A percentile compares a stretch with the other conserved stretches of the same genome.
Evolutionary conservation across 345 rosid genomes (phyloP).

Genomic region (Lepidium didymum): DNA sequence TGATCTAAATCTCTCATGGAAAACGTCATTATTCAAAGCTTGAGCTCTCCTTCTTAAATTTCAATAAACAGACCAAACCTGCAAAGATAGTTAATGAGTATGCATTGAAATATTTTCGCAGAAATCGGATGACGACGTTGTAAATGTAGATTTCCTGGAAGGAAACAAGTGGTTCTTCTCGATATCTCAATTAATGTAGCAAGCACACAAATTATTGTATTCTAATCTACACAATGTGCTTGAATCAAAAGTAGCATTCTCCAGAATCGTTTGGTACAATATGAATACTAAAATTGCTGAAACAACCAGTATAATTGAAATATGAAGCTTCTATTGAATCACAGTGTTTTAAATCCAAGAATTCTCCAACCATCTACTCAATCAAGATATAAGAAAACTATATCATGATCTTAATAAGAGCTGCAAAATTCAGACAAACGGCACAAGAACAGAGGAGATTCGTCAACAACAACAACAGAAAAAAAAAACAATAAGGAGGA

Average conservation of each 20-base stretch:
- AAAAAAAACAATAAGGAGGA: background rate
- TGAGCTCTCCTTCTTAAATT: conserved; percentile 10
- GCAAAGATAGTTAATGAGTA: background rate
- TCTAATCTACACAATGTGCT: background rate
- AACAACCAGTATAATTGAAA: background rate
- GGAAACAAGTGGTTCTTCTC: background rate
- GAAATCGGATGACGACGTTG: background rate
- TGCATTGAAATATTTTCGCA: background rate
- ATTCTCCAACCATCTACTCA: background rate
- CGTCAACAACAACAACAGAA: background rate
- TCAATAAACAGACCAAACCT: conserved; percentile 13
- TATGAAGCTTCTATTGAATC: background rate
- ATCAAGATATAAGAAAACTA: background rate
- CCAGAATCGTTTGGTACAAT: background rate
- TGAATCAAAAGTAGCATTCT: background rate
- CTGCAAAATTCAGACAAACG: background rate
- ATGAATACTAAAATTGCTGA: background rate
- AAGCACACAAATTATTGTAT: background rate
- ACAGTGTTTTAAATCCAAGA: background rate
- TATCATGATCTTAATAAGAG: background rate
- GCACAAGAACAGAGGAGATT: conserved; percentile 7
- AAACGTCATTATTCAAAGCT: conserved; percentile 51
- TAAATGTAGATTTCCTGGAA: background rate
- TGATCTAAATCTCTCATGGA: conserved; percentile 95
- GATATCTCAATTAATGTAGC: background rate